These are phyloP conservation scores for Vitis rupestris DNA, from an alignment of 164 flowering plant species.

Conservation along the genomic window DNA sequence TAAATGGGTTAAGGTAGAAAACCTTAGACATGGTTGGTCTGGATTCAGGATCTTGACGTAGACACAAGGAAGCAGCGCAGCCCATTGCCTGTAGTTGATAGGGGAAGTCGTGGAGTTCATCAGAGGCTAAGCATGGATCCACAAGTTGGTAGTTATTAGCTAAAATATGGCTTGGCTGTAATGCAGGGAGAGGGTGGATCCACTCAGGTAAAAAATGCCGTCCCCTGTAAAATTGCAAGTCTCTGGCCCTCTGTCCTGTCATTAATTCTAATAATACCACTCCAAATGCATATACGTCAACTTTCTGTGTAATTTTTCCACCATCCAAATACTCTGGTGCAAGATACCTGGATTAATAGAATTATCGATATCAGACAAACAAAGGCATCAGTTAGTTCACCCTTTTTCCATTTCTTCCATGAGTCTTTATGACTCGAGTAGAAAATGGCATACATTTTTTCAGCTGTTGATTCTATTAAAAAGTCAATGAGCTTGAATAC, in stretches of 20 bases:
- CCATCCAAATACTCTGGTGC: conserved; percentile 78
- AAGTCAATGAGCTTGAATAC: too few species aligned
- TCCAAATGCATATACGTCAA: conserved; percentile 88
- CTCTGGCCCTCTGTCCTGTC: conserved; percentile 51
- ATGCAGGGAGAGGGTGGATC: conserved; percentile 36
- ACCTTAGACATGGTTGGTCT: conserved; percentile 77
- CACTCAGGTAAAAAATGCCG: conserved; percentile 38
- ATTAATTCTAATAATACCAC: conserved; percentile 71
- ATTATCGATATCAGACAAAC: too few species aligned
- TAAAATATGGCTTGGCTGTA: conserved; percentile 25
- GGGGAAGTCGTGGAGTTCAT: conserved; percentile 28
- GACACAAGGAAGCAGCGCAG: conserved; percentile 58
- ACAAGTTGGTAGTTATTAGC: conserved; percentile 26
- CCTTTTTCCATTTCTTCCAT: too few species aligned
- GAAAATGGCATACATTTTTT: not conserved
- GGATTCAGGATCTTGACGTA: conserved; percentile 51
- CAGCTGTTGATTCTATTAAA: not conserved
- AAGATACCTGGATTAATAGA: conserved; percentile 55
- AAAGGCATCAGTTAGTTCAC: too few species aligned
- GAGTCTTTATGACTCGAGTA: too few species aligned
- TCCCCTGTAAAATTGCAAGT: conserved; percentile 38
- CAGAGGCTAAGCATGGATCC: conserved; percentile 42
- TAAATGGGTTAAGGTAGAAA: not conserved
- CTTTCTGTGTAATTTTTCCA: conserved; percentile 62
- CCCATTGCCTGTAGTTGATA: conserved; percentile 61